Evolutionary conservation across 2,329 filamentous ascomycete species (phyloP), one percentile per base, ranked within the genome.

Genomic region (Zymoseptoria crescenta): DNA sequence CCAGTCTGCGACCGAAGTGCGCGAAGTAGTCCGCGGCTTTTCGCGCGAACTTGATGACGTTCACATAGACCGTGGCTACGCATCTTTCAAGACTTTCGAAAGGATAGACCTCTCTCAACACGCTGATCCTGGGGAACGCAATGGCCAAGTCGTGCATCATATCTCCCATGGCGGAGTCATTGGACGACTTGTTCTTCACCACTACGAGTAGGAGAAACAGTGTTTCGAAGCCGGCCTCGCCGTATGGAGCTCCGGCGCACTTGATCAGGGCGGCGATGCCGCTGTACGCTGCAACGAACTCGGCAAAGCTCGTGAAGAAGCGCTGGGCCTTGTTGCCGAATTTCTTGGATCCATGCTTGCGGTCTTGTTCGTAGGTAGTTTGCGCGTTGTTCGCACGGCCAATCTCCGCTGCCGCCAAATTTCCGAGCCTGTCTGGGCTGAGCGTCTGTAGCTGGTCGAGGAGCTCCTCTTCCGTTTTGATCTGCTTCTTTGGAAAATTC

Each of bases 261-360:
- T 56, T 53, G 29, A 56, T 49, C 9, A 62, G 24, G 24, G 58
- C 49, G 4, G 48, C 58, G 16, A 62, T 29, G 27, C 60, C 60
- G 20, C 55, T 56, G 48, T 60, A 62, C 53, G 30, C 58, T n/a
- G 58, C 58, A 20, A 62, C 35, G 48, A 62, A 62, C 5, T 53
- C 29, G 3, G 52, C 28, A n/a, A 62, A 55, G n/a, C 49, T 53
- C 8, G 16, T 30, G 19, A 61, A 27, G 29, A 54, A 50, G 16
- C 21, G 24, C 49, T 61, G 59, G 8, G 54, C 20, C 9, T 19
- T 56, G 29, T 53, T 51, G 8, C 41, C 56, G 16, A 45, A 27
- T 30, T 61, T 58, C 24, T 45, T 45, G 2, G 35, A 16, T 2
- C 35, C 35, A 16, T 45, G 35, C 16, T 35, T 45, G 16, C 35